Evolutionary conservation across 257 asterid genomes (phyloP).

Genomic region (Solanum sparsipilum): DNA sequence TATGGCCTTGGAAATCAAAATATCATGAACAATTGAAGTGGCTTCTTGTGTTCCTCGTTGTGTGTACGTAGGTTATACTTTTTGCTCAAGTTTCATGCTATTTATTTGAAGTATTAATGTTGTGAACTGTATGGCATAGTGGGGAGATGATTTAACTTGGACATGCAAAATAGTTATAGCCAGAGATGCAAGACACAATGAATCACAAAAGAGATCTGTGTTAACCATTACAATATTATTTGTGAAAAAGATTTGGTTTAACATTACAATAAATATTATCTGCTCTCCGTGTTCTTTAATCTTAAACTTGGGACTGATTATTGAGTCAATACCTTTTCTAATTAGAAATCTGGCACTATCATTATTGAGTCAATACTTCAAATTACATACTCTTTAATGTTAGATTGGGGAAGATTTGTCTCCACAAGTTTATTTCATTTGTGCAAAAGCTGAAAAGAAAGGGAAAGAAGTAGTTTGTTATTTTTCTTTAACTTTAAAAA

Average conservation of each 20-base stretch:
- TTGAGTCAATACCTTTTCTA: background rate
- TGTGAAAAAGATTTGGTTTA: background rate
- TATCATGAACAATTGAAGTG: background rate
- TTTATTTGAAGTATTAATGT: background rate
- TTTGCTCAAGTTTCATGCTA: background rate
- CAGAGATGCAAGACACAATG: background rate
- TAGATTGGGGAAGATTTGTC: background rate
- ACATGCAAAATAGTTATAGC: background rate
- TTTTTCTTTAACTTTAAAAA: background rate
- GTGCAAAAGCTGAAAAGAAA: background rate
- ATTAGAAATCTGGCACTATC: background rate
- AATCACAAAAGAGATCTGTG: background rate
- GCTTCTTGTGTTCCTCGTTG: background rate
- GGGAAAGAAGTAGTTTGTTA: background rate
- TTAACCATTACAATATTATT: background rate
- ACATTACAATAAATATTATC: background rate
- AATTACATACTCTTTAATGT: background rate
- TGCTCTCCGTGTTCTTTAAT: background rate
- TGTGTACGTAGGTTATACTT: background rate
- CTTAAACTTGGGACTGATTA: background rate
- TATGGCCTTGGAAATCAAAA: background rate
- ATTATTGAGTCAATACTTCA: background rate
- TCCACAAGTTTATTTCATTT: background rate
- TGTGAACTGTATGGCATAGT: background rate
- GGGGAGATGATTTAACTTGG: background rate